Evolutionary conservation across 495 filamentous ascomycete species (phyloP), one percentile per base, ranked within the genome.

Genomic region (Trichoderma gamsii): DNA sequence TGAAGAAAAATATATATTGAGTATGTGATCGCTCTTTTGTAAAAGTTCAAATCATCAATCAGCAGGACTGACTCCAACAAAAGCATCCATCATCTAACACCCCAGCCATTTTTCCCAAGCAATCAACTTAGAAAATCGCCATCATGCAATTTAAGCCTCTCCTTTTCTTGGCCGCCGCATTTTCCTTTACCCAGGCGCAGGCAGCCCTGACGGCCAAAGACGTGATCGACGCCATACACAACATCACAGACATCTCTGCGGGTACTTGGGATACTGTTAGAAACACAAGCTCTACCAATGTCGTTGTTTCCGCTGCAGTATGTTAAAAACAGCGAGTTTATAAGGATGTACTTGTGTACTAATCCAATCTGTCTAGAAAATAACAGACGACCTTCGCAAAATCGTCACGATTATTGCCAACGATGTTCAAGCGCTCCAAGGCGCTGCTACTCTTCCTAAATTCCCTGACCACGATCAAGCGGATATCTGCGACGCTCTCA

Each of bases 61-160:
- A 23, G 18, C 51, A 21, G n/a, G 8, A 11, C 51, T 23, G 51
- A 21, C 25, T 21, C 3, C n/a, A 56, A 56, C 43, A 56, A 25
- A 16, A 56, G 1, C 18, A 56, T 21, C 15, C 13, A n/a, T 49
- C 13, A 12, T 16, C 13, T 49, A 11, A 15, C n/a, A 21, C 51
- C 9, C 16, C 21, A 56, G 25, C 1, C 51, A 25, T 0, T 1
- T 11, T 46, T 18, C n/a, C 51, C 2, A 56, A 56, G 51, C 8
- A 25, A 23, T 21, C n/a, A 56, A 9, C 8, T n/a, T 56, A 25
- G 5, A n/a, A n/a, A 25, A 64, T 11, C 27, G 9, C 25, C 29
- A 64, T 41, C 63, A 64, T 64, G 63, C 63, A 64, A 12, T 35
- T 64, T 23, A 64, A 64, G 27, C 27, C 16, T 1, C 23, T 64